A percentile compares a stretch with the other conserved stretches of the same genome.
phyloP scores from a whole-genome alignment of 75 land plant genomes.

The Pinus tabuliformis region DNA sequence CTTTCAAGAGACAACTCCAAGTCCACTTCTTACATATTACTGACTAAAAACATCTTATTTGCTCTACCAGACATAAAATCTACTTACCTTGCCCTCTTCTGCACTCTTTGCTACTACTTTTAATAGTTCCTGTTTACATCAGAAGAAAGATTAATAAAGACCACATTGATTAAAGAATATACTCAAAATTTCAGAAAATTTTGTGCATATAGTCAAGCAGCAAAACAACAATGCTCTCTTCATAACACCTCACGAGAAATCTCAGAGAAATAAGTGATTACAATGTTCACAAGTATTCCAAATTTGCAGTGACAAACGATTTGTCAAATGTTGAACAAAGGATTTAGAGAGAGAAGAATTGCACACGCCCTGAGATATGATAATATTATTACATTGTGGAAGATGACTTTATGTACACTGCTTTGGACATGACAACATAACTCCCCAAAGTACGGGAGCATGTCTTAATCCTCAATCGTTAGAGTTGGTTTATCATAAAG shows the following conservation, averaged over 20 bases:
- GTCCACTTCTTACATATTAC: not conserved
- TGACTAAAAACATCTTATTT: not conserved
- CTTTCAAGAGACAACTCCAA: not conserved
- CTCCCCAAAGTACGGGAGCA: no score
- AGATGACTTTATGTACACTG: no score
- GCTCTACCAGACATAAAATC: not conserved
- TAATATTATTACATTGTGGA: no score
- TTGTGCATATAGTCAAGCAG: not conserved
- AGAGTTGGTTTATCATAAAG: no score
- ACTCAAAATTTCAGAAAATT: not conserved
- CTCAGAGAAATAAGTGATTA: not conserved
- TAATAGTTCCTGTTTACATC: conserved; percentile 59
- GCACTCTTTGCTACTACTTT: conserved; percentile 75
- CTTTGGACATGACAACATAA: no score
- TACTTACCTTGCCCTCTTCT: conserved; percentile 90
- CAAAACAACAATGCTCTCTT: not conserved
- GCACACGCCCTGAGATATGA: no score
- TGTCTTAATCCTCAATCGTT: no score
- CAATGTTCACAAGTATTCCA: not conserved
- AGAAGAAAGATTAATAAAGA: not conserved
- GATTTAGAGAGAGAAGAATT: no score
- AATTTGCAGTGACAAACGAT: not conserved
- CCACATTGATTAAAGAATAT: not conserved
- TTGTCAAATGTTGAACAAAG: no score
- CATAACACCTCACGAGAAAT: not conserved